Percentiles rank a stretch among this genome's conserved stretches.
Conservation (phyloP, 306 rosid genomes). For the Trifolium pratense region DNA sequence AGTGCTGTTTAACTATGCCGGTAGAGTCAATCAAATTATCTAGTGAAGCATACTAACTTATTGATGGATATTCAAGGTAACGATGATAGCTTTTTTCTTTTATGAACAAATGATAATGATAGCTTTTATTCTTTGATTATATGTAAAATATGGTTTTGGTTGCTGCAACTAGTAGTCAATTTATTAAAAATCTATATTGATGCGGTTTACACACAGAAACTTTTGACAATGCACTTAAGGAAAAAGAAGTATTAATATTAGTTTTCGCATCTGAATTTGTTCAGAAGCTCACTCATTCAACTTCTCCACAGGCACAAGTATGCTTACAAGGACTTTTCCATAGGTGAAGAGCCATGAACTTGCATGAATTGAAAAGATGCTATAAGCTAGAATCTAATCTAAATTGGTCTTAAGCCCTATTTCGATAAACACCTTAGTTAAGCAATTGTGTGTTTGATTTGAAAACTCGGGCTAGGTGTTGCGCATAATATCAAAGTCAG, state of each 20-base stretch:
- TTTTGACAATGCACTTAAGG: background rate
- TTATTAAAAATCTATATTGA: too few species aligned
- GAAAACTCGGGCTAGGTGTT: background rate
- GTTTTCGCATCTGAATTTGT: background rate
- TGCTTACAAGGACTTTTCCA: too few species aligned
- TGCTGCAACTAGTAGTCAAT: too few species aligned
- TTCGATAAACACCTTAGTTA: too few species aligned
- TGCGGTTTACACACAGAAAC: too few species aligned
- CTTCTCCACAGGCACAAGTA: background rate
- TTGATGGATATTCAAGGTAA: background rate
- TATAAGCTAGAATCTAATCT: too few species aligned
- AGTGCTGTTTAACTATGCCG: slow-evolving; percentile 14
- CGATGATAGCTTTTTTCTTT: too few species aligned
- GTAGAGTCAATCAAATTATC: slow-evolving; percentile 3
- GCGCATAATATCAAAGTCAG: background rate
- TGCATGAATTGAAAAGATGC: too few species aligned
- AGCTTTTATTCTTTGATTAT: background rate
- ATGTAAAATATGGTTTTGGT: background rate
- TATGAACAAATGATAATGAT: too few species aligned
- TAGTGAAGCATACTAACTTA: background rate
- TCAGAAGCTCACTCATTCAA: background rate
- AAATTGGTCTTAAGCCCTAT: too few species aligned
- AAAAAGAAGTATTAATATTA: background rate
- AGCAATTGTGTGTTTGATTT: background rate
- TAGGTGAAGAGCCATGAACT: too few species aligned